These are phyloP conservation scores for Boletus rubropictus DNA, from an alignment of 768 basidiomycete species.

Conservation along the genomic window DNA sequence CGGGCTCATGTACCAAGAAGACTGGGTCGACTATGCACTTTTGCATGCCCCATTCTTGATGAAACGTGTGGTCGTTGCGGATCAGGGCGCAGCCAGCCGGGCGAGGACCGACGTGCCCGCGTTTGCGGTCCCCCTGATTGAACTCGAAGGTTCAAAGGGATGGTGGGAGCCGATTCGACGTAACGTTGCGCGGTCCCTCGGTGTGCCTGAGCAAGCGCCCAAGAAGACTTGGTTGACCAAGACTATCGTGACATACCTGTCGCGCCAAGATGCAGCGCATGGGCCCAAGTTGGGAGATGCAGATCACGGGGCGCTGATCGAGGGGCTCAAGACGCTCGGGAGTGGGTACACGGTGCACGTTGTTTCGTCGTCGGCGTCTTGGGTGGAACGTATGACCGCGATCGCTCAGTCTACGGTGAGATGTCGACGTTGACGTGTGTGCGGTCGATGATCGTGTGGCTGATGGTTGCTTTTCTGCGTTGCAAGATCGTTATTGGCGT, in stretches of 20 bases:
- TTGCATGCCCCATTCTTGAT: slow-evolving; percentile 67
- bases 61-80: slow-evolving; percentile 72
- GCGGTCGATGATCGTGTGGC: slow-evolving; percentile 1
- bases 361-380: slow-evolving; percentile 46
- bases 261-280: slow-evolving; percentile 48
- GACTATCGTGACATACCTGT: slow-evolving; percentile 58
- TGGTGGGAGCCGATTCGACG: slow-evolving; percentile 68
- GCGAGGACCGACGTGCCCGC: slow-evolving; percentile 21
- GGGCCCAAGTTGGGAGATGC: slow-evolving; percentile 47
- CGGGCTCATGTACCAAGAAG: slow-evolving; percentile 60
- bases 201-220: slow-evolving; percentile 19
- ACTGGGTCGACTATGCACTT: slow-evolving; percentile 71
- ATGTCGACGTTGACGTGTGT: not conserved
- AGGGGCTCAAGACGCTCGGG: slow-evolving; percentile 49
- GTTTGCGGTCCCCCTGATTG: slow-evolving; percentile 38
- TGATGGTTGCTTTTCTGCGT: not conserved
- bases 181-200: slow-evolving; percentile 41
- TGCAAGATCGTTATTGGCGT: slow-evolving; percentile 55
- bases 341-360: slow-evolving; percentile 52
- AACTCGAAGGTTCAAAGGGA: slow-evolving; percentile 38
- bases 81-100: slow-evolving; percentile 58
- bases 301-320: slow-evolving; percentile 58
- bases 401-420: slow-evolving; percentile 66
- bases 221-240: slow-evolving; percentile 14
- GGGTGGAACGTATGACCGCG: slow-evolving; percentile 59